A percentile compares a stretch with the other conserved stretches of the same genome.
These are phyloP conservation scores for Ophiocordyceps camponoti-saundersi DNA, from an alignment of 2,329 filamentous ascomycete genomes.

Conservation along the genomic window DNA sequence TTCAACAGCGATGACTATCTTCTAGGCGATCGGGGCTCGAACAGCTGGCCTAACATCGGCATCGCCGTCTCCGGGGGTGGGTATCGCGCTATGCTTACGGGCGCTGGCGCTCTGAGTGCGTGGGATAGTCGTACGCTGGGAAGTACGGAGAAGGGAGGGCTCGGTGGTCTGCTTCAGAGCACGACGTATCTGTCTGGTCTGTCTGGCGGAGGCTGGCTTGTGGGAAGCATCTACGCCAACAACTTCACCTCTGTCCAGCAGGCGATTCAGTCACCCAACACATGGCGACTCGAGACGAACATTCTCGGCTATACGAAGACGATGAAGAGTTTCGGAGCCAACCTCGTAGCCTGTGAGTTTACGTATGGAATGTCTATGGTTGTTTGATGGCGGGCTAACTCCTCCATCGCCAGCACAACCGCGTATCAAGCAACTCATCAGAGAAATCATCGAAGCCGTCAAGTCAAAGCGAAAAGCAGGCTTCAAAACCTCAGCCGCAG, in stretches of 20 bases:
- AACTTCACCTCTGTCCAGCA: constrained; percentile 53
- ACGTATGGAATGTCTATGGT: too few relatives aligned
- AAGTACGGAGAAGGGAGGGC: constrained; percentile 34
- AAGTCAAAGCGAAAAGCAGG: constrained; percentile 20
- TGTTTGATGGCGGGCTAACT: too few relatives aligned
- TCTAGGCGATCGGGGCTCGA: constrained; percentile 11
- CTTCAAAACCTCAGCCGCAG: constrained; percentile 33
- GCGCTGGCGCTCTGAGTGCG: constrained; percentile 64
- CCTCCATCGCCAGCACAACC: not conserved
- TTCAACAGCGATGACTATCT: constrained; percentile 65
- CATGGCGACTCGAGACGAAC: constrained; percentile 24
- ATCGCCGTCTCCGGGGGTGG: constrained; percentile 73
- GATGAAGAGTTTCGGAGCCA: not conserved
- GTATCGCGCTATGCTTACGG: constrained; percentile 73
- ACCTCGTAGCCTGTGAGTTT: not conserved
- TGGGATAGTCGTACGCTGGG: constrained; percentile 55
- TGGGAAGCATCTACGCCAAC: constrained; percentile 66
- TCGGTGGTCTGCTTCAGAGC: constrained; percentile 68
- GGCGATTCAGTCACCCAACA: constrained; percentile 14
- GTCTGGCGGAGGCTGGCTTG: constrained; percentile 70
- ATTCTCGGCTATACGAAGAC: constrained; percentile 16
- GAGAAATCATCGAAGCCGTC: constrained; percentile 16
- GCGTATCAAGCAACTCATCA: not conserved
- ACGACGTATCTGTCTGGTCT: constrained; percentile 68
- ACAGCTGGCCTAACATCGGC: constrained; percentile 40